Evolutionary conservation across 257 asterid genomes (phyloP).

Genomic region (Cinchona pubescens): DNA sequence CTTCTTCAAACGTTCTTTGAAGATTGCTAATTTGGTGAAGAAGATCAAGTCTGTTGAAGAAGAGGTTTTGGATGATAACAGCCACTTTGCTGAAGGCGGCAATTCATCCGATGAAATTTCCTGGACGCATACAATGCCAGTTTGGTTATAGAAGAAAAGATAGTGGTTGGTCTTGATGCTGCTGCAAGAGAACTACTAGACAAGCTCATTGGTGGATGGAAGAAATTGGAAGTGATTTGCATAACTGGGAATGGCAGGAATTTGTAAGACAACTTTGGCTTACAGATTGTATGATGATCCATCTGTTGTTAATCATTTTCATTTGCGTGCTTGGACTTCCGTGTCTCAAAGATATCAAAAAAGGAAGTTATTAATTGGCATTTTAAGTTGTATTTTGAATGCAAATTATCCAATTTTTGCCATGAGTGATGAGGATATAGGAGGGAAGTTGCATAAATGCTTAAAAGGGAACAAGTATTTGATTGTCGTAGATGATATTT

Average conservation of each 20-base stretch:
- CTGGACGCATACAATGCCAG: too few relatives aligned
- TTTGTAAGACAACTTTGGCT: conserved; percentile 4
- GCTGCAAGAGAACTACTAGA: not conserved
- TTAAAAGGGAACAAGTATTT: not conserved
- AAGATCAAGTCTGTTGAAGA: too few relatives aligned
- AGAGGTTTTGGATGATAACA: too few relatives aligned
- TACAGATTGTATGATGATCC: not conserved
- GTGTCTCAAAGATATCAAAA: not conserved
- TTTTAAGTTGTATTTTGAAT: not conserved
- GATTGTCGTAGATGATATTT: not conserved
- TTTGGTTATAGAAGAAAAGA: not conserved
- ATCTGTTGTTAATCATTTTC: not conserved
- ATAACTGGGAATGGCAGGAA: conserved; percentile 4
- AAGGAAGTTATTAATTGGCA: not conserved
- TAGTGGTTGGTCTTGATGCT: not conserved
- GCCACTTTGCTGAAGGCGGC: too few relatives aligned
- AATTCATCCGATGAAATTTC: too few relatives aligned
- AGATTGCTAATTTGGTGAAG: too few relatives aligned
- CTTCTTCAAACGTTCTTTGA: too few relatives aligned
- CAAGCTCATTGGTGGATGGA: not conserved
- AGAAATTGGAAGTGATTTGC: not conserved
- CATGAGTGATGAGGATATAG: conserved; percentile 1
- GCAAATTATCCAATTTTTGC: not conserved
- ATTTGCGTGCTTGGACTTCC: not conserved
- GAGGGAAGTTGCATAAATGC: not conserved